Conservation (phyloP, 768 basidiomycete genomes). For the Leccinellum rugosiceps region DNA sequence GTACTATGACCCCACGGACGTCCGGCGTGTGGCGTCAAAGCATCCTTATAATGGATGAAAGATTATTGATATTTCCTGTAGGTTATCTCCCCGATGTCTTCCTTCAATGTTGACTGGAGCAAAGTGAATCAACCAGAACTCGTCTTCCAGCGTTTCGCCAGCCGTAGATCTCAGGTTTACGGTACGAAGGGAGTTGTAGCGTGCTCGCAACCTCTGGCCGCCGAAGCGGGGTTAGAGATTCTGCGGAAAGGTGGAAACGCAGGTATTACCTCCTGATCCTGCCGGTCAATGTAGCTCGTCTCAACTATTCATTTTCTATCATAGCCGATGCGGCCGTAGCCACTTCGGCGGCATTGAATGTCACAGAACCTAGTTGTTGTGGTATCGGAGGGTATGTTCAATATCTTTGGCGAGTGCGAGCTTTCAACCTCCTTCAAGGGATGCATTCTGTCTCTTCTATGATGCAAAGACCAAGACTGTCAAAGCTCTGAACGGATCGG, state of each 20-base stretch:
- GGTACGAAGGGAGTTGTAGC: constrained; percentile 86
- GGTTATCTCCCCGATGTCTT: constrained; percentile 19
- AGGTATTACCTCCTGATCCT: constrained; percentile 46
- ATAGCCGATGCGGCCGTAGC: constrained; percentile 94
- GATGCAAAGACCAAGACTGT: constrained; percentile 79
- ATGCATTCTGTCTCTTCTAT: constrained; percentile 92
- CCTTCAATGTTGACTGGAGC: constrained; percentile 46
- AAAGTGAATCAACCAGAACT: constrained; percentile 68
- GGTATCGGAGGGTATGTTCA: constrained; percentile 83
- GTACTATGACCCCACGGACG: constrained; percentile 1
- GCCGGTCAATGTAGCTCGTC: not conserved
- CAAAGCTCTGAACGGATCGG: constrained; percentile 90
- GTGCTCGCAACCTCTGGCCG: constrained; percentile 87
- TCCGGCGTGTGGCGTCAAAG: constrained; percentile 4
- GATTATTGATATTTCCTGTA: not conserved
- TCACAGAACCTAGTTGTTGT: constrained; percentile 83
- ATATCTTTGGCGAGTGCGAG: not conserved
- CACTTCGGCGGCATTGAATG: constrained; percentile 86
- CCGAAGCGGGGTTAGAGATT: constrained; percentile 89
- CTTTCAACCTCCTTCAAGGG: constrained; percentile 41
- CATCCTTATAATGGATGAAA: not conserved
- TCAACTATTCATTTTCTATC: not conserved
- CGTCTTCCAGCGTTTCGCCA: constrained; percentile 68
- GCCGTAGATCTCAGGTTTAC: constrained; percentile 84
- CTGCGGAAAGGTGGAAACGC: constrained; percentile 94